A percentile compares a stretch with the other conserved stretches of the same genome.
Conservation (phyloP, 2,329 filamentous ascomycete genomes). For the Colletotrichum cuscutae region DNA sequence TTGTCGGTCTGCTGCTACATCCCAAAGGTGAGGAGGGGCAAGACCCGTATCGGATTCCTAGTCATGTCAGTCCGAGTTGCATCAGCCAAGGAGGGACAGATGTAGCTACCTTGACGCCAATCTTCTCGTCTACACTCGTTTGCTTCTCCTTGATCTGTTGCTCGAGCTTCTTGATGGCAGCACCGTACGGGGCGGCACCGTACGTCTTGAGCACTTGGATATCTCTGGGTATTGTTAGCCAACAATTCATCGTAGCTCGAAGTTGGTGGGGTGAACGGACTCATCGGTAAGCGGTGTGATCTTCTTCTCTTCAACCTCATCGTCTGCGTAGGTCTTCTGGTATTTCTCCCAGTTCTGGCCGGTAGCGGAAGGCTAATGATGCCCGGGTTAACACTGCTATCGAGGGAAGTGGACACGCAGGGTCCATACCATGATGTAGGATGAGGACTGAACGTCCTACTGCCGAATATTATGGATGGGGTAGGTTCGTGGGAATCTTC, state of each 20-base stretch:
- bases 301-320: slow-evolving; percentile 99
- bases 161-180: slow-evolving; percentile 94
- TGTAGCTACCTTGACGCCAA: slow-evolving; percentile 77
- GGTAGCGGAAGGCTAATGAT: slow-evolving; percentile 91
- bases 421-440: slow-evolving; percentile 54
- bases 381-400: slow-evolving; percentile 46
- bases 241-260: background rate
- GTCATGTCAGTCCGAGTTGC: slow-evolving; percentile 26
- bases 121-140: slow-evolving; percentile 98
- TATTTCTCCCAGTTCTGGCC: slow-evolving; percentile 99
- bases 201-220: slow-evolving; percentile 99
- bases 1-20: slow-evolving; percentile 96
- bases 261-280: slow-evolving; percentile 65
- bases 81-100: background rate
- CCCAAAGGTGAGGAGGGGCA: slow-evolving; percentile 98
- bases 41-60: slow-evolving; percentile 98
- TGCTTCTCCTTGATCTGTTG: slow-evolving; percentile 99
- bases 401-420: slow-evolving; percentile 8
- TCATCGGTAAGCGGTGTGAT: slow-evolving; percentile 97
- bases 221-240: slow-evolving; percentile 70
- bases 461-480: slow-evolving; percentile 1
- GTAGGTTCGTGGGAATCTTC: background rate
- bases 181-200: slow-evolving; percentile 94
- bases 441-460: slow-evolving; percentile 41
- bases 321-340: slow-evolving; percentile 95